These are phyloP conservation scores for Vachellia collinsii DNA, from an alignment of 306 rosid species.

Conservation along the genomic window DNA sequence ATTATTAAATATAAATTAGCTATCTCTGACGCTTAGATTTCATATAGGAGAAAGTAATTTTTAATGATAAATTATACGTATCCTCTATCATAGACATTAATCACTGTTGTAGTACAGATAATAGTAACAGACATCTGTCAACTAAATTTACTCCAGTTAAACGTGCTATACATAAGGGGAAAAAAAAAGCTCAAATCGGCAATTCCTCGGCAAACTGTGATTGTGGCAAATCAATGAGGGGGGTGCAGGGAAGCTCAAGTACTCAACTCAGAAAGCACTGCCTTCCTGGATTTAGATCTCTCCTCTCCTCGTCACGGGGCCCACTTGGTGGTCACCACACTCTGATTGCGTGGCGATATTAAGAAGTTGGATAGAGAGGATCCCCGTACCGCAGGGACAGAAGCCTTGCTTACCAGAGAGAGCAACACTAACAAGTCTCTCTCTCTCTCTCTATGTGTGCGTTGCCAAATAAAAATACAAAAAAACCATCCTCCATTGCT, in stretches of 20 bases:
- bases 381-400: constrained; percentile 33
- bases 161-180: too few relatives aligned
- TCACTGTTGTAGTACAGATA: too few relatives aligned
- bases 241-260: background rate
- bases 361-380: constrained; percentile 21
- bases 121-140: too few relatives aligned
- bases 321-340: constrained; percentile 20
- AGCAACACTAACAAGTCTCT: constrained; percentile 13
- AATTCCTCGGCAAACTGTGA: background rate
- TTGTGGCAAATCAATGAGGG: background rate
- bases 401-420: constrained; percentile 5
- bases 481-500: background rate
- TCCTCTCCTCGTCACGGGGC: background rate
- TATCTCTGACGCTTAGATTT: too few relatives aligned
- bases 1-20: too few relatives aligned
- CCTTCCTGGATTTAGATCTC: background rate
- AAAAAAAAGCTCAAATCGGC: background rate
- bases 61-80: too few relatives aligned
- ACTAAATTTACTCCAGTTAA: too few relatives aligned
- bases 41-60: too few relatives aligned
- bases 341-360: constrained; percentile 41
- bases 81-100: too few relatives aligned
- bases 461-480: background rate
- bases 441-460: background rate
- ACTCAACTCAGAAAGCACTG: background rate